Base-by-base conservation (phyloP, 805 yeast species). In the Candida cerambycidarum region DNA sequence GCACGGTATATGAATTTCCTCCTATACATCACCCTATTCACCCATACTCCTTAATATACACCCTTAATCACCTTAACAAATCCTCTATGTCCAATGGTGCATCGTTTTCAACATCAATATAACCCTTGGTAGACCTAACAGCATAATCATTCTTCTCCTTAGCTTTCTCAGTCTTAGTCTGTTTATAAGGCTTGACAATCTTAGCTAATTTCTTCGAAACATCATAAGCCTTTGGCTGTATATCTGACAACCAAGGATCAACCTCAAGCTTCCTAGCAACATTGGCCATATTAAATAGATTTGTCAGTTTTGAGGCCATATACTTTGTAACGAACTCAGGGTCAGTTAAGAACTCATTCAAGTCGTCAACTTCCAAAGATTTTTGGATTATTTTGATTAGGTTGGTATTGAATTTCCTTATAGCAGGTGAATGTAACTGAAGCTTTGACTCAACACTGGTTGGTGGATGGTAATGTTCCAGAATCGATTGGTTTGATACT, bases 271-370 rank as follows among this genome's bases (percentile, higher is more conserved):
- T 36, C 12, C 36, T 25, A 4, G 39, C 18, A n/a, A 63, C 54
- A 43, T 68, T 68, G 5, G 42, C 29, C 32, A 64, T 44, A 37
- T 61, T 67, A 52, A 63, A 64, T 25, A 68, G 49, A 41, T 68
- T 67, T 13, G 69, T 55, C 13, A 5, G 23, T 11, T 10, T 15
- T 2, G 44, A 44, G 1, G 45, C 50, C 44, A 62, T 48, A 32
- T 53, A 39, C 16, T 55, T 55, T 27, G 54, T 50, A 6, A 63
- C 51, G 39, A 63, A 57, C 1, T 56, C 51, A 7, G 57, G 55
- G 30, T 63, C 59, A 15, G 51, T 47, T 38, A 60, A 44, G 15
- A 62, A 43, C 18, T 24, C 21, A 15, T 36, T 24, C 3, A 41
- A 24, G 17, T 41, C 28, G 4, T 59, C 52, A 1, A 50, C 51